Evolutionary conservation across 2,329 filamentous ascomycete genomes (phyloP).

Genomic region (Aspergillus sp.): DNA sequence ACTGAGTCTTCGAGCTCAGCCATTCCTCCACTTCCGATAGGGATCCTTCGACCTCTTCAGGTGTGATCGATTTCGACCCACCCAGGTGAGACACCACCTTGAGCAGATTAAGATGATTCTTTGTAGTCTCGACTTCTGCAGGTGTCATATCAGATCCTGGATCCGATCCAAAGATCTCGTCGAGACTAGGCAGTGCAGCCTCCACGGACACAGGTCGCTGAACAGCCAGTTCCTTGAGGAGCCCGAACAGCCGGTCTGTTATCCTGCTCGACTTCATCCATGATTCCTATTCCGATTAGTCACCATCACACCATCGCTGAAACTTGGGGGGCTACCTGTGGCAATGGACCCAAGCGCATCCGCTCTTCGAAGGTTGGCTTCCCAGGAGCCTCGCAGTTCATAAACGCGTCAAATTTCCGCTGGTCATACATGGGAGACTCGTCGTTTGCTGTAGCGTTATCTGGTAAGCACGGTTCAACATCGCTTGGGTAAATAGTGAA

Average conservation of each 20-base stretch:
- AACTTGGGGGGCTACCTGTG: conserved; percentile 18
- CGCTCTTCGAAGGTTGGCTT: conserved; percentile 31
- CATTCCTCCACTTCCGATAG: conserved; percentile 26
- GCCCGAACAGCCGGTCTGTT: conserved; percentile 30
- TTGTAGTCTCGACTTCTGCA: conserved; percentile 27
- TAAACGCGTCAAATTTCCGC: conserved; percentile 33
- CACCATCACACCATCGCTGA: too few relatives aligned
- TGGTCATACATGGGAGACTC: conserved; percentile 25
- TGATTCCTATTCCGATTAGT: conserved; percentile 25
- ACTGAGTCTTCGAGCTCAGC: conserved; percentile 20
- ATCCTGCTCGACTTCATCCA: conserved; percentile 30
- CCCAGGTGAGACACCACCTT: conserved; percentile 27
- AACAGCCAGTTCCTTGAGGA: conserved; percentile 24
- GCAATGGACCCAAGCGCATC: conserved; percentile 33
- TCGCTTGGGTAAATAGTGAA: neutral
- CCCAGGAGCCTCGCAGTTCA: conserved; percentile 33
- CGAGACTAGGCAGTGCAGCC: conserved; percentile 21
- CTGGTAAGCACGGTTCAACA: neutral
- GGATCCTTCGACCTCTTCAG: conserved; percentile 22
- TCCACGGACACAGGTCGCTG: conserved; percentile 26
- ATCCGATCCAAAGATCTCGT: conserved; percentile 17
- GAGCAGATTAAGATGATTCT: conserved; percentile 28
- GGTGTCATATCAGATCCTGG: conserved; percentile 27
- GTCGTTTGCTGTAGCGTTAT: conserved; percentile 22
- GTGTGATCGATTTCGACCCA: conserved; percentile 25